Conservation (phyloP, 345 rosid genomes). For the Salix dunnii region DNA sequence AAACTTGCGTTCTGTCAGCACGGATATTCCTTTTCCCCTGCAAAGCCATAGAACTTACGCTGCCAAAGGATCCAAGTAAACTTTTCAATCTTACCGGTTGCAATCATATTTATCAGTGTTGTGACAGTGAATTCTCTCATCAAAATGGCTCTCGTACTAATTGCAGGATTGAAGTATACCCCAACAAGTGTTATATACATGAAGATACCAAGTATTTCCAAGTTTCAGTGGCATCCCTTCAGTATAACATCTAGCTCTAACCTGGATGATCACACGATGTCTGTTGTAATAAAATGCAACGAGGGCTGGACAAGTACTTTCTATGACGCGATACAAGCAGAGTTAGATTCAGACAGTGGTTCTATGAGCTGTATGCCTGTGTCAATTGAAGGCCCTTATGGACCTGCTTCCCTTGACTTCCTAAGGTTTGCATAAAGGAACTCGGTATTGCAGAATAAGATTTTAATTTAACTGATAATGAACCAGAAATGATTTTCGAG, state of each 20-base stretch:
- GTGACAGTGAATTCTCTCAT: neutral
- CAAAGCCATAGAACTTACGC: constrained; percentile 55
- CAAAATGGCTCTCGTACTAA: constrained; percentile 1
- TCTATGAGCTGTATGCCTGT: constrained; percentile 37
- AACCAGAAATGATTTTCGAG: neutral
- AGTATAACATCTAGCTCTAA: constrained; percentile 70
- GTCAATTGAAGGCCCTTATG: constrained; percentile 84
- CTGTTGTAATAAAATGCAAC: constrained; percentile 60
- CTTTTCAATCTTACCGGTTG: neutral
- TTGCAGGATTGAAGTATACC: constrained; percentile 59
- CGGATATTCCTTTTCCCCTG: constrained; percentile 54
- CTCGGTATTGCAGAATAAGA: neutral
- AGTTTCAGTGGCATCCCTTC: constrained; percentile 80
- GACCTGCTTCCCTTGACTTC: constrained; percentile 59
- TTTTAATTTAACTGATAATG: neutral
- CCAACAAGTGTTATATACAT: constrained; percentile 63
- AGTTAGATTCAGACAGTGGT: constrained; percentile 30
- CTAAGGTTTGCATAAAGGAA: constrained; percentile 41
- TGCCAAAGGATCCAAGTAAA: constrained; percentile 71
- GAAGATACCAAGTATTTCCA: constrained; percentile 64
- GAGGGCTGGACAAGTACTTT: constrained; percentile 65
- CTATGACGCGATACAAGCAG: constrained; percentile 42
- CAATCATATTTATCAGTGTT: neutral
- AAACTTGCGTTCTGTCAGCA: constrained; percentile 51
- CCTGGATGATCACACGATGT: constrained; percentile 43